Evolutionary conservation across 164 flowering plant genomes (phyloP), one percentile per base, ranked within the genome.

Genomic region (Umbilicus rupestris): DNA sequence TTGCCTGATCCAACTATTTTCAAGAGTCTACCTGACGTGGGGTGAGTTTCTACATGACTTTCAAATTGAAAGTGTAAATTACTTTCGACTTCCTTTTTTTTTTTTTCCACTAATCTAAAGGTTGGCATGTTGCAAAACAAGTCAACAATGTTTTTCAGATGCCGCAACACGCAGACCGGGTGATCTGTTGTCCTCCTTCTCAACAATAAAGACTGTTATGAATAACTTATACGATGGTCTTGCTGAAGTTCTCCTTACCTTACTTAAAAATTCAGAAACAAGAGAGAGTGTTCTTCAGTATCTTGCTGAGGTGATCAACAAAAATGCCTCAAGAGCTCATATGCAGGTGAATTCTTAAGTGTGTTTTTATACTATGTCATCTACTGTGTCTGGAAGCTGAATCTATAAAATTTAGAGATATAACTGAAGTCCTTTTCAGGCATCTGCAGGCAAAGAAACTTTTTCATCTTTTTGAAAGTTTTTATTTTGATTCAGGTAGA

Each of bases 61-160:
- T 58, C 15, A 3, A 58, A 6, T 60, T 60, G 41, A 62, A 62
- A 62, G 42, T 33, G 26, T n/a, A n/a, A n/a, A n/a, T n/a, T n/a
- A n/a, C n/a, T n/a, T n/a, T n/a, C n/a, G n/a, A n/a, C n/a, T n/a
- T n/a, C n/a, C n/a, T n/a, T n/a, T n/a, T n/a, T n/a, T n/a, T n/a
- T n/a, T n/a, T n/a, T n/a, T n/a, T n/a, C n/a, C n/a, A n/a, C 65
- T 15, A 41, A 37, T 71, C 5, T 26, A 15, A 70, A 39, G 68
- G 45, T 45, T 71, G 55, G 39, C 55, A 62, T 50, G 57, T 50
- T 50, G 57, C 57, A 45, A 45, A 65, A 59, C 83, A 14, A 92
- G 99, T 44, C 89, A 85, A 73, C 96, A 89, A 72, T 92, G 93
- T 77, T 95, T 95, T 76, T 85, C 97, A 29, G 95, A 89, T 12